Percentiles rank a stretch among this genome's conserved stretches.
Conservation (phyloP, 1,284 basidiomycete genomes). For the Pseudozyma tsukubaensis region DNA sequence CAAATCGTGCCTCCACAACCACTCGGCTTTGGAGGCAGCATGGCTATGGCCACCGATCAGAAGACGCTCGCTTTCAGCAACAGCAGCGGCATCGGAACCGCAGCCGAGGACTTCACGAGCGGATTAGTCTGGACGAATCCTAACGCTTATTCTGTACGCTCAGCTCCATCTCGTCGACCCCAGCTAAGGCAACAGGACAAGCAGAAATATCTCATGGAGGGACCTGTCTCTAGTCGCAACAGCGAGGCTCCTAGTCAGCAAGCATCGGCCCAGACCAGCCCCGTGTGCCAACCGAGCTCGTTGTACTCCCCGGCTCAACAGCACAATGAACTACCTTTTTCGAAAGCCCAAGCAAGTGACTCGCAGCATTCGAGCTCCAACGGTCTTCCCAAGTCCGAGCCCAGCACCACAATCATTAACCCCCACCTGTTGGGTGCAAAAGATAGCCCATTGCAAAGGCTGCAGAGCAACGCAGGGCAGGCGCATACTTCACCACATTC, state of each 20-base stretch:
- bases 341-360: conserved; percentile 2
- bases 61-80: conserved; percentile 57
- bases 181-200: conserved; percentile 23
- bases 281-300: not conserved
- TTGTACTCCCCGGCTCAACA: not conserved
- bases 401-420: conserved; percentile 13
- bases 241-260: conserved; percentile 25
- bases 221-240: conserved; percentile 25
- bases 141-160: not conserved
- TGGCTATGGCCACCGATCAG: conserved; percentile 59
- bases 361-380: conserved; percentile 6
- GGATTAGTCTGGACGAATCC: conserved; percentile 50
- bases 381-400: not conserved
- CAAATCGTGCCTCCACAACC: conserved; percentile 62
- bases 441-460: conserved; percentile 38
- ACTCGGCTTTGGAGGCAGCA: conserved; percentile 56
- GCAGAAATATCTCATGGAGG: conserved; percentile 30
- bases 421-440: conserved; percentile 24
- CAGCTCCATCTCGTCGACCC: conserved; percentile 9
- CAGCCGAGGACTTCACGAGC: conserved; percentile 44
- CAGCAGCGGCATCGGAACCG: conserved; percentile 49
- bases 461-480: conserved; percentile 29
- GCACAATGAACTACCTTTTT: not conserved
- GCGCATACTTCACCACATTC: conserved; percentile 8
- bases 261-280: conserved; percentile 20